Percentiles rank a stretch among this genome's conserved stretches.
phyloP scores from a whole-genome alignment of 106 monocot species.

The Dactylorhiza incarnata region DNA sequence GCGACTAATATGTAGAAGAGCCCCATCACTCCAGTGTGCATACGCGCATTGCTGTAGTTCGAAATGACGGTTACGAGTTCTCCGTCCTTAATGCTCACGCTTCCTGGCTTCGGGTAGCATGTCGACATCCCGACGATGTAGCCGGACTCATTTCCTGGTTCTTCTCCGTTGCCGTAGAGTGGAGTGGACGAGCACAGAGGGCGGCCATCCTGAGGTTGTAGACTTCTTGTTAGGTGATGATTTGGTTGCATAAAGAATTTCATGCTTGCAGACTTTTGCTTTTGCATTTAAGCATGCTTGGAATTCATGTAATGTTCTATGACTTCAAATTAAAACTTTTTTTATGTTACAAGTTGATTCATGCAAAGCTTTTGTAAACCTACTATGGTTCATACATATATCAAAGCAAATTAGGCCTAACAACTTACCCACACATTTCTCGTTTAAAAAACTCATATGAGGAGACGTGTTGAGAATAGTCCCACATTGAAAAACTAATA shows the following conservation, averaged over 20 bases:
- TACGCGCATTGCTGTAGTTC: slow-evolving; percentile 38
- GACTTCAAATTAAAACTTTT: neutral
- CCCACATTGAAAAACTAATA: neutral
- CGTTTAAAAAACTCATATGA: too few relatives aligned
- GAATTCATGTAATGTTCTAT: neutral
- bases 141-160: slow-evolving; percentile 47
- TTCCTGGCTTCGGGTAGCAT: slow-evolving; percentile 48
- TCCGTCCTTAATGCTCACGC: slow-evolving; percentile 24
- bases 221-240: neutral
- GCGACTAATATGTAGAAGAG: slow-evolving; percentile 50
- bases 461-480: too few relatives aligned
- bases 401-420: too few relatives aligned
- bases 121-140: slow-evolving; percentile 66
- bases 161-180: slow-evolving; percentile 32
- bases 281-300: too few relatives aligned
- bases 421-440: too few relatives aligned
- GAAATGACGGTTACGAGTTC: slow-evolving; percentile 43
- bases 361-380: too few relatives aligned
- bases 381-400: neutral
- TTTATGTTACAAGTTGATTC: neutral
- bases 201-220: slow-evolving; percentile 29
- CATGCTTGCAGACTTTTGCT: too few relatives aligned
- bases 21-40: slow-evolving; percentile 55
- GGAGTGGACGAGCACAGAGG: slow-evolving; percentile 32
- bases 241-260: too few relatives aligned